Conservation (phyloP, 164 flowering plant species). For the Vitis riparia region DNA sequence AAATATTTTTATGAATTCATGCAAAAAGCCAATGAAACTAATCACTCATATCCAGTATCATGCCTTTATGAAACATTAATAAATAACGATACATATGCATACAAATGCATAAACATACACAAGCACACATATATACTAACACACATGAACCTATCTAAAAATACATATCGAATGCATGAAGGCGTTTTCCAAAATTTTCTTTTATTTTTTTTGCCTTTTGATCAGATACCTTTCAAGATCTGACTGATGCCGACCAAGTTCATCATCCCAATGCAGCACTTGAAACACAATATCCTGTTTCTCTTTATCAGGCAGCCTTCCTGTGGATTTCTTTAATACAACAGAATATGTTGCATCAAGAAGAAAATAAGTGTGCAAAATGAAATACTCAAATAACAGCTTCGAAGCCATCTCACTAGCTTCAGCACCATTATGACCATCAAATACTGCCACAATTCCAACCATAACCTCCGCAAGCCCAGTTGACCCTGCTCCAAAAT, state of each 20-base stretch:
- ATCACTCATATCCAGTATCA: too few relatives aligned
- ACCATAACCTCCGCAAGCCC: slow-evolving; percentile 65
- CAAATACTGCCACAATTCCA: slow-evolving; percentile 87
- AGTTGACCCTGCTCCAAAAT: slow-evolving; percentile 44
- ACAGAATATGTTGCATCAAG: slow-evolving; percentile 77
- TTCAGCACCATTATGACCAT: slow-evolving; percentile 97
- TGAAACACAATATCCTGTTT: slow-evolving; percentile 36
- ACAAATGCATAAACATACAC: neutral
- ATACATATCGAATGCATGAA: too few relatives aligned
- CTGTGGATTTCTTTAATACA: slow-evolving; percentile 43
- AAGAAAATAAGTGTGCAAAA: slow-evolving; percentile 80
- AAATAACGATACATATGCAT: too few relatives aligned
- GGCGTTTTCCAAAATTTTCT: too few relatives aligned
- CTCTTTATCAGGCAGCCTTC: slow-evolving; percentile 38
- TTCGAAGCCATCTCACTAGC: slow-evolving; percentile 98
- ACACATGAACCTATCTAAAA: too few relatives aligned
- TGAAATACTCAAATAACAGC: slow-evolving; percentile 81
- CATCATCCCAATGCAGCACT: slow-evolving; percentile 35
- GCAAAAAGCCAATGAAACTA: too few relatives aligned
- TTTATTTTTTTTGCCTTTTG: too few relatives aligned
- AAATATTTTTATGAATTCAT: too few relatives aligned
- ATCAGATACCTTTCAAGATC: slow-evolving; percentile 47
- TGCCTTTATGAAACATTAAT: too few relatives aligned
- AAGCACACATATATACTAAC: neutral
- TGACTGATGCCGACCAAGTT: slow-evolving; percentile 21